Percentiles rank a stretch among this genome's conserved stretches.
phyloP scores from a whole-genome alignment of 768 basidiomycete species.

The Mycena galericulata region DNA sequence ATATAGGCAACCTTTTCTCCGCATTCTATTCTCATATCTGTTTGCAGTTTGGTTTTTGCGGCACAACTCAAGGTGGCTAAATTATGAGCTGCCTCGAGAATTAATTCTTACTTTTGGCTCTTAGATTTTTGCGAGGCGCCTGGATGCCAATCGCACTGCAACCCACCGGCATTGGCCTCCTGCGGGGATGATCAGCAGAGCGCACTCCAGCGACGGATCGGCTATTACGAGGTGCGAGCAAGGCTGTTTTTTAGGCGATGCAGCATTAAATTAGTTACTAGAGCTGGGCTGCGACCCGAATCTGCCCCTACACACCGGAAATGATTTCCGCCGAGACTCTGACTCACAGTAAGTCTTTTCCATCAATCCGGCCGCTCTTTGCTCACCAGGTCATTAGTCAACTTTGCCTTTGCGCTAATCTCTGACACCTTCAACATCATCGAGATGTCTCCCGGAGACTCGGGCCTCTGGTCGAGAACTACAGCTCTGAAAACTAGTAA shows the following conservation, averaged over 20 bases:
- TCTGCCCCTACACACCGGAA: slow-evolving; percentile 36
- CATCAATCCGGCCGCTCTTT: slow-evolving; percentile 33
- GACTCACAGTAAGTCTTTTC: slow-evolving; percentile 31
- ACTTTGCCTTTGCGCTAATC: slow-evolving; percentile 39
- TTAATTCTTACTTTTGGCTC: too few relatives aligned
- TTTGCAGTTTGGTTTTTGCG: not conserved
- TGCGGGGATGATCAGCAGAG: slow-evolving; percentile 37
- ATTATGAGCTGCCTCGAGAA: too few relatives aligned
- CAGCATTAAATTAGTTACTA: not conserved
- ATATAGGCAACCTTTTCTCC: not conserved
- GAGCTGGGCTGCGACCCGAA: slow-evolving; percentile 26
- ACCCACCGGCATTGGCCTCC: not conserved
- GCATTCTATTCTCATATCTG: not conserved
- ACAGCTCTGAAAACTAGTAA: slow-evolving; percentile 40
- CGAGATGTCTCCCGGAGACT: slow-evolving; percentile 39
- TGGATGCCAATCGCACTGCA: not conserved
- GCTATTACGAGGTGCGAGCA: slow-evolving; percentile 40
- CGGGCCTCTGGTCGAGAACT: slow-evolving; percentile 37
- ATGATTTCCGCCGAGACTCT: slow-evolving; percentile 37
- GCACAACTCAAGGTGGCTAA: not conserved
- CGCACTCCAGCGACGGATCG: slow-evolving; percentile 39
- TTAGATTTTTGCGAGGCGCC: not conserved
- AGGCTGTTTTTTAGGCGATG: too few relatives aligned
- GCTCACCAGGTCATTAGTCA: not conserved
- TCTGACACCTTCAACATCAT: slow-evolving; percentile 35